These are phyloP conservation scores for Fraxinus ornus DNA, from an alignment of 305 asterid genomes.

Conservation along the genomic window DNA sequence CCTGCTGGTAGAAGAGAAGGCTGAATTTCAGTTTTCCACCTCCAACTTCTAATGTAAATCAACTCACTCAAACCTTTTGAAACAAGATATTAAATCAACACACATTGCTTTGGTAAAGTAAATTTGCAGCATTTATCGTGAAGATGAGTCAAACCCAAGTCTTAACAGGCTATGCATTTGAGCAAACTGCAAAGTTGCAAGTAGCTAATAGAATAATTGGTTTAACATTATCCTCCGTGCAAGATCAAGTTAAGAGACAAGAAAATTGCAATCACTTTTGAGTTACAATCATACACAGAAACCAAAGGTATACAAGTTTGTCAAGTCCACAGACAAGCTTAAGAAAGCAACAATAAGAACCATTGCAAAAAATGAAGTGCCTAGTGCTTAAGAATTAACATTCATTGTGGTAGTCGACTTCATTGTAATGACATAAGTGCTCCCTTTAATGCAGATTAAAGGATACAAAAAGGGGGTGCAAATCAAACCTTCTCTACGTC, in stretches of 20 bases:
- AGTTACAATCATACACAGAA: not conserved
- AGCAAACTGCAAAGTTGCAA: constrained; percentile 50
- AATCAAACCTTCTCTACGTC: not conserved
- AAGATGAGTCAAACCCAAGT: constrained; percentile 65
- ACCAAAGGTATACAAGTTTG: not conserved
- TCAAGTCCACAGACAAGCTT: not conserved
- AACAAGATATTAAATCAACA: constrained; percentile 49
- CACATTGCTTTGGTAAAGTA: constrained; percentile 38
- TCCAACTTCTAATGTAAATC: constrained; percentile 39
- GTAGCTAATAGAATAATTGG: constrained; percentile 21
- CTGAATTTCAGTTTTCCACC: constrained; percentile 59
- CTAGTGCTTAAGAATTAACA: not conserved
- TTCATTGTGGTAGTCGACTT: not conserved
- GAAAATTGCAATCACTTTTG: not conserved
- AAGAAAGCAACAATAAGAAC: not conserved
- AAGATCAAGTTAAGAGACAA: not conserved
- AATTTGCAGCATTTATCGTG: constrained; percentile 65
- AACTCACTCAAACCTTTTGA: constrained; percentile 54
- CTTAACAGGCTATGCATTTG: constrained; percentile 48
- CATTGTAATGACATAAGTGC: not conserved
- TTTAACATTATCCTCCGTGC: not conserved
- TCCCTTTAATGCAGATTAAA: not conserved
- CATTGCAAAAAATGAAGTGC: not conserved
- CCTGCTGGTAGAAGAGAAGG: constrained; percentile 82
- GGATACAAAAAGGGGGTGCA: not conserved